Base-by-base conservation (phyloP, 2,329 filamentous ascomycete species). In the Blastomyces percursus region DNA sequence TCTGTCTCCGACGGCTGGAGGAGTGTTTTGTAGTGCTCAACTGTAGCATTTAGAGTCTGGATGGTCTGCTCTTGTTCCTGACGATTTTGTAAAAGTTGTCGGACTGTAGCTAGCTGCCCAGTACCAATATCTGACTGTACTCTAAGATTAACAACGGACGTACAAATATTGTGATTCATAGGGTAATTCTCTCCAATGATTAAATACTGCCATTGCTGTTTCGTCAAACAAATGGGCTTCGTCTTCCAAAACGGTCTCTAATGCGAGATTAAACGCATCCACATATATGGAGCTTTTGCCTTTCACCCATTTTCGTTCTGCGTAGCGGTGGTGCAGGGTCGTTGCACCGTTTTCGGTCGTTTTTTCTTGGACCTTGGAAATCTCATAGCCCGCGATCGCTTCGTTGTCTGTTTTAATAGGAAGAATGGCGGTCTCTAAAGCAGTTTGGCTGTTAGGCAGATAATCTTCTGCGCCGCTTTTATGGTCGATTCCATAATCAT, bases 81-180 rank as follows among this genome's bases (percentile, higher is more conserved):
- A n/a, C n/a, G n/a, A n/a, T n/a, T n/a, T n/a, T n/a, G n/a, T n/a
- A n/a, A n/a, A n/a, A n/a, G n/a, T n/a, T n/a, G n/a, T n/a, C n/a
- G n/a, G n/a, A n/a, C n/a, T n/a, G n/a, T n/a, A n/a, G n/a, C n/a
- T n/a, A n/a, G n/a, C n/a, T n/a, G n/a, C n/a, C n/a, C n/a, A n/a
- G n/a, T n/a, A n/a, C n/a, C n/a, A n/a, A n/a, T n/a, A n/a, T n/a
- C n/a, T n/a, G n/a, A 44, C 42, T 19, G 21, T 5, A 40, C 11
- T 11, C 16, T 38, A 7, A 38, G 21, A 21, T 40, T 55, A 9
- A 24, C 24, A 6, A 55, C 32, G 19, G 16, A 75, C 87, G 71
- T 80, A 96, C 85, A 99, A 76, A 74, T 96, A 97, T 70, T 97
- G 92, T 21, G 90, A 83, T 71, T 96, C 91, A 72, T 96, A 97